Conservation (phyloP, 2,329 filamentous ascomycete species). For the Cucurbitaria berberidis region DNA sequence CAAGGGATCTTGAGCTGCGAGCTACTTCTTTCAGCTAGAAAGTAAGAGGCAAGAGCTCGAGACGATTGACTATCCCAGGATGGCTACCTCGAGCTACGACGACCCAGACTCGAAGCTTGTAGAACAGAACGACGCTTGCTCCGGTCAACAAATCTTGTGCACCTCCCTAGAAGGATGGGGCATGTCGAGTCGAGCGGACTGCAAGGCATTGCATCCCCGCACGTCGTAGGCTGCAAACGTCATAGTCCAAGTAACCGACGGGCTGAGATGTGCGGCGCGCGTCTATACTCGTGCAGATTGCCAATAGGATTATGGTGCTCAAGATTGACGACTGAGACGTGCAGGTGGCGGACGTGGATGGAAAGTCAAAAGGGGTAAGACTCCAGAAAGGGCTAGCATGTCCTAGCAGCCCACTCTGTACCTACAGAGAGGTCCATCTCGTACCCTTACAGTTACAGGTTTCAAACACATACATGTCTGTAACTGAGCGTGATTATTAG, state of each 20-base stretch:
- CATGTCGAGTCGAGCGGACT: not conserved
- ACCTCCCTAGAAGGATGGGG: not conserved
- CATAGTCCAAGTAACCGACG: not conserved
- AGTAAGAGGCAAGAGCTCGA: not conserved
- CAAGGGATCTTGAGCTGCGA: not conserved
- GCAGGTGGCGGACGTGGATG: slow-evolving; percentile 11
- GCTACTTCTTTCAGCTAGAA: not conserved
- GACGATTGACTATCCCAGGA: not conserved
- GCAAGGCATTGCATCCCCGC: slow-evolving; percentile 2
- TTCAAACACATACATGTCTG: not conserved
- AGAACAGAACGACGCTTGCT: slow-evolving; percentile 16
- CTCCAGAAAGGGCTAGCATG: not conserved
- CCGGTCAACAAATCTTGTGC: slow-evolving; percentile 18
- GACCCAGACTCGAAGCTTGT: not conserved
- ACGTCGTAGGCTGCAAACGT: slow-evolving; percentile 17
- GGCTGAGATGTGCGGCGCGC: slow-evolving; percentile 3
- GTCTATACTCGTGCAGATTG: slow-evolving; percentile 10
- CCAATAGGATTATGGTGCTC: slow-evolving; percentile 12
- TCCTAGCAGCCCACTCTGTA: not conserved
- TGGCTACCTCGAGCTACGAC: not conserved
- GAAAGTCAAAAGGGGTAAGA: slow-evolving; percentile 1
- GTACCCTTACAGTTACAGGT: not conserved
- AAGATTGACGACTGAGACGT: slow-evolving; percentile 15
- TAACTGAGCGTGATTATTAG: not conserved
- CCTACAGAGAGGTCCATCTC: not conserved